These are phyloP conservation scores for Dothideomycetidae sp. DNA, from an alignment of 2,329 filamentous ascomycete genomes.

Conservation along the genomic window DNA sequence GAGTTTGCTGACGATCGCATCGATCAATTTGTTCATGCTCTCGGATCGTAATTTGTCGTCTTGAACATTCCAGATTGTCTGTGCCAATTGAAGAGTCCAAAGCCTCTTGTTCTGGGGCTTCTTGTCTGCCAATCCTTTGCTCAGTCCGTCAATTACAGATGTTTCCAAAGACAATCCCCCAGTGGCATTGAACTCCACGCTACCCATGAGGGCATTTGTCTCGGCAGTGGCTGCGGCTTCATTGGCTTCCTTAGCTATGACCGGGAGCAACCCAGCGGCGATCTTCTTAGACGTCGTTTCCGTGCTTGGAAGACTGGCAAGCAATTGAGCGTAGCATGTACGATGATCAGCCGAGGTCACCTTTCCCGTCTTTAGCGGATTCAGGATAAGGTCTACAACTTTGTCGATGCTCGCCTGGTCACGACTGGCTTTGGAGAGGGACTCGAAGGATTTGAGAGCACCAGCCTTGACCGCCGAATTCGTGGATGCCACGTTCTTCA, in stretches of 20 bases:
- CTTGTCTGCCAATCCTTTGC: constrained; percentile 78
- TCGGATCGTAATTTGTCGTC: constrained; percentile 35
- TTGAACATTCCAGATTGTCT: constrained; percentile 50
- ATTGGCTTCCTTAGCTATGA: constrained; percentile 75
- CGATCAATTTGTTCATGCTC: constrained; percentile 33
- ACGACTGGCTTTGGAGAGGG: constrained; percentile 47
- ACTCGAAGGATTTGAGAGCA: constrained; percentile 58
- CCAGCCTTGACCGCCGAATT: constrained; percentile 65
- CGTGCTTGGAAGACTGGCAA: constrained; percentile 50
- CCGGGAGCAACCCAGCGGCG: constrained; percentile 48
- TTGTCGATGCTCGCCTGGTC: constrained; percentile 48
- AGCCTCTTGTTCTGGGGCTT: constrained; percentile 60
- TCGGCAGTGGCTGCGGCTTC: constrained; percentile 68
- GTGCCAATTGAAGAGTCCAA: constrained; percentile 65
- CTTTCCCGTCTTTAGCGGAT: constrained; percentile 70
- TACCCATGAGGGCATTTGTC: constrained; percentile 53
- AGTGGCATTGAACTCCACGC: constrained; percentile 48
- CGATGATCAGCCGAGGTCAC: constrained; percentile 74
- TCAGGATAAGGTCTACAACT: constrained; percentile 62
- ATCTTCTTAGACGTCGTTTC: constrained; percentile 51
- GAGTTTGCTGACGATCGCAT: constrained; percentile 40
- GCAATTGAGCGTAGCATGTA: constrained; percentile 66
- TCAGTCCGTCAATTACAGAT: constrained; percentile 52
- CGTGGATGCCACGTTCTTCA: constrained; percentile 85
- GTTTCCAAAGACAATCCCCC: constrained; percentile 49